Evolutionary conservation across 768 basidiomycete genomes (phyloP).

Genomic region (Phanerodontia chrysosporium): DNA sequence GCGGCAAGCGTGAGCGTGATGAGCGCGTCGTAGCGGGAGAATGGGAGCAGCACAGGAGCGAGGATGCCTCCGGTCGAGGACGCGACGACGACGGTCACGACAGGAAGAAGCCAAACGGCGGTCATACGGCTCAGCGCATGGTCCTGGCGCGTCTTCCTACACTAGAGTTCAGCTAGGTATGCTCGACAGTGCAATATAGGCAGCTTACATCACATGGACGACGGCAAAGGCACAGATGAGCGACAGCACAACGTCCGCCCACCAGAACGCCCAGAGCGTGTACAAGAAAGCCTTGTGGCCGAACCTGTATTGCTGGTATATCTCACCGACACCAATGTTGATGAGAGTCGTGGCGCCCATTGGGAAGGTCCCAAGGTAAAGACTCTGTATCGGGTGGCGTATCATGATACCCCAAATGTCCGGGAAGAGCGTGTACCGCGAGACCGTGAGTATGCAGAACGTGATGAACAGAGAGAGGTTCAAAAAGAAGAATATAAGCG

Average conservation of each 20-base stretch:
- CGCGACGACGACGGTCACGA: conserved; percentile 69
- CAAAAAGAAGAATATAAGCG: conserved; percentile 53
- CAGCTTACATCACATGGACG: conserved; percentile 61
- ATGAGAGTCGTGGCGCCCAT: conserved; percentile 63
- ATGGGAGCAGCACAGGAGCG: conserved; percentile 41
- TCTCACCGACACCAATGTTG: conserved; percentile 41
- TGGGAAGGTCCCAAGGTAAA: conserved; percentile 46
- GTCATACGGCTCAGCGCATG: conserved; percentile 56
- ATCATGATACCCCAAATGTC: conserved; percentile 47
- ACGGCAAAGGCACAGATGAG: conserved; percentile 56
- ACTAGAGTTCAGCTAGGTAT: not conserved
- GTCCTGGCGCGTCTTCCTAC: conserved; percentile 54
- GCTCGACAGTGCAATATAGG: not conserved
- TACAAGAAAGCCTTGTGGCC: conserved; percentile 52
- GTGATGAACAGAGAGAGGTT: conserved; percentile 51
- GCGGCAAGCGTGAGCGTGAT: conserved; percentile 50
- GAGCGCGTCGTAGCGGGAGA: conserved; percentile 45
- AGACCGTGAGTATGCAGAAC: conserved; percentile 40
- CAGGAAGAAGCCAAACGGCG: conserved; percentile 68
- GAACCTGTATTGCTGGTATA: conserved; percentile 41
- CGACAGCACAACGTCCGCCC: conserved; percentile 57
- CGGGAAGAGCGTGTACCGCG: conserved; percentile 53
- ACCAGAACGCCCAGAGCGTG: conserved; percentile 63
- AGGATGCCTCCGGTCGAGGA: conserved; percentile 64
- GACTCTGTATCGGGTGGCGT: conserved; percentile 44